Base-by-base conservation (phyloP, 768 basidiomycete genomes). In the Auricularia sp. region DNA sequence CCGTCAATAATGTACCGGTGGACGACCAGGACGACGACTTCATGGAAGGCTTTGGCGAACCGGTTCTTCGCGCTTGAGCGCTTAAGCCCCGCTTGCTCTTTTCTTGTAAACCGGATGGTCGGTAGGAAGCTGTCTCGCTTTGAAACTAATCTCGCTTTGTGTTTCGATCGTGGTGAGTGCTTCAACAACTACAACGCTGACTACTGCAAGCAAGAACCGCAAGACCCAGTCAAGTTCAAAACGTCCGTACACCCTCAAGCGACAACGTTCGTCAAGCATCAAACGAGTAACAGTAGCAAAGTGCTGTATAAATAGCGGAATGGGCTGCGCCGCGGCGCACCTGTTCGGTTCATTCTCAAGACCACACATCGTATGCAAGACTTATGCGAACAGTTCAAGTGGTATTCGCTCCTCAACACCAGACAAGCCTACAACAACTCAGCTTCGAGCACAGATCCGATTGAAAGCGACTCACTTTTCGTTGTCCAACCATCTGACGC, bases 401-500 rank as follows among this genome's bases (percentile, higher is more conserved):
- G 29, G 1, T 10, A 1, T 0, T 18, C 1, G n/a, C n/a, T 54
- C 53, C 12, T 42, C 12, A 54, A 54, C 53, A 54, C 53, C 53
- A 54, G 29, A 29, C 6, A 54, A 54, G 1, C 3, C 53, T 54
- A 18, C 18, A 54, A 54, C 6, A 54, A 12, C 7, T 54, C n/a
- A 54, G 53, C 53, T n/a, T 54, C 18, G n/a, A 18, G 53, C 29
- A 7, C 29, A 29, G 29, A 8, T n/a, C 6, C 29, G 2, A 29
- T 29, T 29, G 29, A 18, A n/a, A 7, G n/a, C n/a, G n/a, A 65
- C 74, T 61, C 39, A 80, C 81, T 77, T 80, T 68, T 84, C 83
- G 59, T 84, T 83, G 62, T 77, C 76, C 36, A 75, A 56, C 83
- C 83, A 84, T 12, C 73, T 70, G 16, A 83, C 68, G 33, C 75